Conservation (phyloP, 2,329 filamentous ascomycete species). For the Penicillium janthinellum region DNA sequence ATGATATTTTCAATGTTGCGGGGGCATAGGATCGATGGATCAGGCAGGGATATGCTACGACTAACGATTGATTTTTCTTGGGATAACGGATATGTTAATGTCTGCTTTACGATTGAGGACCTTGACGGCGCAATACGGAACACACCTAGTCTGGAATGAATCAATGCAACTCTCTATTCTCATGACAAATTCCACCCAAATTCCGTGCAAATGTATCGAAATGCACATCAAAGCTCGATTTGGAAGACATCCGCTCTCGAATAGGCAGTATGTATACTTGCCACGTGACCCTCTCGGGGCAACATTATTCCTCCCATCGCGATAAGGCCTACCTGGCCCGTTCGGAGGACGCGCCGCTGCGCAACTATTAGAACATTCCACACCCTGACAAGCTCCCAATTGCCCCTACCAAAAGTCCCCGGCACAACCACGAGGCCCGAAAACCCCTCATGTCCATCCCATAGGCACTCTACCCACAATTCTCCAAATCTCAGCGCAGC, state of each 20-base stretch:
- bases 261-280: neutral
- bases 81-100: neutral
- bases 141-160: neutral
- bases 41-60: neutral
- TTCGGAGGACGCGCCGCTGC: slow-evolving; percentile 9
- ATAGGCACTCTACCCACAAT: neutral
- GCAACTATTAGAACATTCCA: neutral
- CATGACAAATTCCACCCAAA: neutral
- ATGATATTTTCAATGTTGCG: slow-evolving; percentile 71
- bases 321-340: slow-evolving; percentile 25
- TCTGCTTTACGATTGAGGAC: neutral
- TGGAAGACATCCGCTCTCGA: neutral
- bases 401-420: neutral
- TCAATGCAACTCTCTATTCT: neutral
- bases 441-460: slow-evolving; percentile 12
- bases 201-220: neutral
- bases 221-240: neutral
- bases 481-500: slow-evolving; percentile 1
- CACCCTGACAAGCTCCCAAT: neutral
- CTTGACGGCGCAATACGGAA: neutral
- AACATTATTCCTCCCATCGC: slow-evolving; percentile 24
- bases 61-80: neutral
- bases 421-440: neutral
- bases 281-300: slow-evolving; percentile 25
- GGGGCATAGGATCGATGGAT: slow-evolving; percentile 1